Base-by-base conservation (phyloP, 768 basidiomycete genomes). In the Kwoniella europaea region DNA sequence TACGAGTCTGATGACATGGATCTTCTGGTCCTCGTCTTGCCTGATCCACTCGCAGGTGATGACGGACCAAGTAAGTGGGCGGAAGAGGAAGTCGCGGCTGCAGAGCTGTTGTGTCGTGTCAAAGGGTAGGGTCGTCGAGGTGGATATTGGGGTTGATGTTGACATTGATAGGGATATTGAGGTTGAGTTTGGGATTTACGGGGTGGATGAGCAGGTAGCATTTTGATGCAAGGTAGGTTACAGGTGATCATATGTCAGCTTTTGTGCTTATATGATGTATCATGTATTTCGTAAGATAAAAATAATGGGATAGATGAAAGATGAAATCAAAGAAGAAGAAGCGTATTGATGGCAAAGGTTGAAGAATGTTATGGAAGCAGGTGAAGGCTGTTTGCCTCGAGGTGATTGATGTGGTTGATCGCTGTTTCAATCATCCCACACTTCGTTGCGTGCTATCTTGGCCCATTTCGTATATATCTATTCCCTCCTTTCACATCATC, bases 1-100 rank as follows among this genome's bases (percentile, higher is more conserved):
- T 79, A 79, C 27, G 78, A 78, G 65, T 79, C 80, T 4, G 78
- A 76, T 3, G 78, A 79, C 65, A 79, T 69, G 10, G 80, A 81
- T 64, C 80, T 71, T n/a, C 80, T 55, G 20, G 71, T 44, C 10
- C 75, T 68, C 4, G 67, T 64, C 53, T 74, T 77, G 62, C 43
- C 24, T 22, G 57, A 65, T 22, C 50, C 66, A 44, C 63, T 66
- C 3, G 60, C 65, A 16, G 74, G 72, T n/a, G 73, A 76, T 44
- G 72, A 55, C 5, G 75, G 71, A 52, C 58, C 67, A 16, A 76
- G 73, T 24, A 74, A 67, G 20, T 71, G 70, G 13, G 75, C 67
- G 5, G 71, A 73, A 2, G 76, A 72, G 60, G 76, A 71, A 52
- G 69, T 72, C 2, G 76, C 63, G 42, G 75, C 67, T 22, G 65